Evolutionary conservation across 441 rosid species (phyloP), one percentile per base, ranked within the genome.

Genomic region (Gossypium laxum): DNA sequence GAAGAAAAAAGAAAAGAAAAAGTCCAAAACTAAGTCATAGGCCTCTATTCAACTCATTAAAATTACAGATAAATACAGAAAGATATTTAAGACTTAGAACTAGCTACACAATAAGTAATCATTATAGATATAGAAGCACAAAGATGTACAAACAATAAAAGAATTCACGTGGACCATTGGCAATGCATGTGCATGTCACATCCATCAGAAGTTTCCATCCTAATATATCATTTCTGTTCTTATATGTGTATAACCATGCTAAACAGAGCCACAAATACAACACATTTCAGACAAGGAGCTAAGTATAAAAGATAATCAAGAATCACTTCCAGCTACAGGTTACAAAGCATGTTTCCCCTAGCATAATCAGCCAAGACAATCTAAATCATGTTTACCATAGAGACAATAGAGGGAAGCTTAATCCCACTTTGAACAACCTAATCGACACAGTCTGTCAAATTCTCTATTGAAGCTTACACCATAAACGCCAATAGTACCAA

Each of bases 1-100:
- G 47, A 41, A 41, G 72, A 76, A 38, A 52, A 76, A 71, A 61
- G 11, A 72, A 18, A 69, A 74, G 43, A 78, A 77, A 8, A 71
- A 52, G 38, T 3, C 19, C 10, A 28, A 67, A 64, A 60, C 14
- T 17, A 34, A 26, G 59, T 52, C 64, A 68, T 68, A 62, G 56
- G 50, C 15, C 15, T 71, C 55, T 62, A 8, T 50, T 45, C 5
- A 15, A 48, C 52, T 47, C 48, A 71, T 19, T n/a, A 28, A 47
- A 61, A 12, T 10, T 64, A 58, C 54, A 38, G 15, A 45, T 65
- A 43, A 43, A 8, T n/a, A 69, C 12, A 6, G 38, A 72, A 50
- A 41, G 67, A 45, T 30, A 12, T 45, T 19, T 55, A 57, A 60
- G 14, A 14, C 14, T 61, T 26, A 10, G 24, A 26, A 50, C n/a